Base-by-base conservation (phyloP, 371 early-diverging fungal species). In the Amoeboradix gromovi region DNA sequence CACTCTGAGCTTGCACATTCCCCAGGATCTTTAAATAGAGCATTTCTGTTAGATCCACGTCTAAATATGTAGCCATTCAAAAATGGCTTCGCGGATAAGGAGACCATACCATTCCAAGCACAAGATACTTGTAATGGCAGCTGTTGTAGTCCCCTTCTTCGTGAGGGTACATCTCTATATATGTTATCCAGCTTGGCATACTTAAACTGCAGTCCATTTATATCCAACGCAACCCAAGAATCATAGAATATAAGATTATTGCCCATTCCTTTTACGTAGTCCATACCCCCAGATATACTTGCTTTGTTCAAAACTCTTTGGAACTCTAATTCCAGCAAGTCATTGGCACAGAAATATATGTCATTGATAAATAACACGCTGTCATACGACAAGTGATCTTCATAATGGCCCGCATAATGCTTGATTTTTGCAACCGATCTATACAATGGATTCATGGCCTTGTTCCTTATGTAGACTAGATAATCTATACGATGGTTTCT, bases 181-280 rank as follows among this genome's bases (percentile, higher is more conserved):
- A n/a, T n/a, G n/a, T n/a, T n/a, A n/a, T n/a, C n/a, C n/a, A 48
- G 22, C 48, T 12, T 48, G 48, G 48, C 5, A 48, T 22, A 12
- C 48, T 5, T 48, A 12, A 48, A 48, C 5, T 48, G 48, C 5
- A 12, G 22, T 48, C 81, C 81, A 22, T 72, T 71, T 31, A 81
- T 67, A 30, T 81, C 78, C 31, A 79, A 75, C 22, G 78, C 68
- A 0, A 80, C 80, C 80, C 80, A 79, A 0, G 78, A 76, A 68
- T 75, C 78, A 72, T 79, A 75, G 68, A 77, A 80, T 27, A 66
- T 48, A 29, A 75, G 68, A 0, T 68, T 66, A 27, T 72, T 74
- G 31, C 72, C 68, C 16, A 29, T 12, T 12, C 22, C 48, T n/a
- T n/a, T n/a, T n/a, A 67, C 29, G 30, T 71, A 80, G 68, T 80